Conservation (phyloP, 805 yeast species). For the Komagataella populi region DNA sequence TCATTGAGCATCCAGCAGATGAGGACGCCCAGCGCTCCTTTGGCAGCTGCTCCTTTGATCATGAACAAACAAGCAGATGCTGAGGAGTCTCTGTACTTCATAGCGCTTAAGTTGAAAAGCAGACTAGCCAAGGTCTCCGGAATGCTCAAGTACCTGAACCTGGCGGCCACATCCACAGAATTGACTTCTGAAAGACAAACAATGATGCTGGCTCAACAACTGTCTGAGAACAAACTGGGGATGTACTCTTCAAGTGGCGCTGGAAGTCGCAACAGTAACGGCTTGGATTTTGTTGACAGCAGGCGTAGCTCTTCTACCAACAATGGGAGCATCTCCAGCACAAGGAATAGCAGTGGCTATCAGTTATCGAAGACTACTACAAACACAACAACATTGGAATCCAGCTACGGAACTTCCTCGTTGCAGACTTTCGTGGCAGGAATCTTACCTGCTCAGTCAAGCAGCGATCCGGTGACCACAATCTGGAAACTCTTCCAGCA, state of each 20-base stretch:
- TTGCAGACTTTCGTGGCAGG: conserved; percentile 55
- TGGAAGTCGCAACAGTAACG: conserved; percentile 8
- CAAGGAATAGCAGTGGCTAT: conserved; percentile 3
- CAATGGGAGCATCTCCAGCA: not conserved
- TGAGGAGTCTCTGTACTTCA: conserved; percentile 56
- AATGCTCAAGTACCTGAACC: conserved; percentile 50
- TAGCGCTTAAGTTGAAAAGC: conserved; percentile 42
- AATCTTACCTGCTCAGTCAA: conserved; percentile 55
- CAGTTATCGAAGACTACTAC: conserved; percentile 8
- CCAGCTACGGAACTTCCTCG: not conserved
- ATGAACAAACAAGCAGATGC: conserved; percentile 54
- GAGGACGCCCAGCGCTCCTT: conserved; percentile 28
- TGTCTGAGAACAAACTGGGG: not conserved
- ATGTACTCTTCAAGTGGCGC: conserved; percentile 10
- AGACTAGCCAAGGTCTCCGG: conserved; percentile 49
- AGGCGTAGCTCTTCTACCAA: conserved; percentile 1
- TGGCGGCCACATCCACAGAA: conserved; percentile 57
- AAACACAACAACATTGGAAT: conserved; percentile 22
- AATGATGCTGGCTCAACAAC: conserved; percentile 24
- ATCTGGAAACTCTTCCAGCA: conserved; percentile 80
- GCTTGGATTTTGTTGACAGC: conserved; percentile 1
- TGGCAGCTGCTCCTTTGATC: conserved; percentile 26
- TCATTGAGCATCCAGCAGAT: conserved; percentile 1
- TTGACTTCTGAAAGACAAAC: conserved; percentile 65
- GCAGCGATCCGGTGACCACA: conserved; percentile 88